Base-by-base conservation (phyloP, 2,329 filamentous ascomycete genomes). In the Pseudocercospora ulei region DNA sequence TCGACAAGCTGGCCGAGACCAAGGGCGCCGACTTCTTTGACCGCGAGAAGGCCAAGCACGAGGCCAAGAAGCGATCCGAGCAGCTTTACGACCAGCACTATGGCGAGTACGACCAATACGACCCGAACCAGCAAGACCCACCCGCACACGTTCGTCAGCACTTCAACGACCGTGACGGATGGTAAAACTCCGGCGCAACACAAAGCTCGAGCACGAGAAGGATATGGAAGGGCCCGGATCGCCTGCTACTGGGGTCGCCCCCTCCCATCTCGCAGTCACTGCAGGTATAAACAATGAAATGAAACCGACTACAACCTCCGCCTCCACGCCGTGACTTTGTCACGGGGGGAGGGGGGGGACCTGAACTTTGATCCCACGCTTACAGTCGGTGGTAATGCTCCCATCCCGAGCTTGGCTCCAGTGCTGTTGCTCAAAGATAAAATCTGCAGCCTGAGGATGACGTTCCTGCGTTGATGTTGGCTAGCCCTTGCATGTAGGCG, bases 1-100 rank as follows among this genome's bases (percentile, higher is more conserved):
- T 84, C 55, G 82, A 88, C 68, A 80, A 78, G 64, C 71, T 87
- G 19, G 70, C 73, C 53, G 82, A 70, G 57, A 69, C 65, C 41
- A 70, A 70, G 58, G 68, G 68, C 31, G 62, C 62, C 43, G 67
- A 71, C 49, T 65, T 56, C 54, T 61, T 67, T 46, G 68, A 71
- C 55, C 56, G 56, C 27, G 65, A 70, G 55, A 63, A 62, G 52
- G 60, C 65, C 17, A 69, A 70, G 60, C 62, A 52, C 35, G 48
- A 67, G 26, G 68, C 67, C 3, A 59, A 62, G 53, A 35, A 58
- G 41, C 56, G 62, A 20, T 62, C 65, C 8, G 62, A 68, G 56
- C 46, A 54, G 7, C 61, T 70, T 58, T 70, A 70, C 49, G 65
- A 69, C 41, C 61, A 69, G 48, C 67, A 70, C 46, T 70, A 71